Evolutionary conservation across 495 filamentous ascomycete genomes (phyloP).

Genomic region (Neurospora sp.): DNA sequence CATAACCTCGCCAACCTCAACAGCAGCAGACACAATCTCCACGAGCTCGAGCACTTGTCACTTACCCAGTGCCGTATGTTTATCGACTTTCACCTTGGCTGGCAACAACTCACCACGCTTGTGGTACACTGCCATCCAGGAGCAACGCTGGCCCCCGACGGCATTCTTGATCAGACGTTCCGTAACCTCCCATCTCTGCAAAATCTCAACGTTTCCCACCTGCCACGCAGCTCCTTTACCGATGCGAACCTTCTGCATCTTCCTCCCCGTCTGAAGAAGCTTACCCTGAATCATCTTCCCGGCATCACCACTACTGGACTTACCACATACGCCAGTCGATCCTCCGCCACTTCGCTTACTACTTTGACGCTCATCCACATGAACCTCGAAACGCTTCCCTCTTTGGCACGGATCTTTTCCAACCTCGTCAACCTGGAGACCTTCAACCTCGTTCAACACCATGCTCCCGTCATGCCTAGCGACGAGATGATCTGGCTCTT

Average conservation of each 20-base stretch:
- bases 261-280: constrained; percentile 53
- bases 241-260: constrained; percentile 57
- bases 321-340: constrained; percentile 54
- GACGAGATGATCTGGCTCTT: constrained; percentile 52
- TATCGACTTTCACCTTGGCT: constrained; percentile 57
- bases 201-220: constrained; percentile 63
- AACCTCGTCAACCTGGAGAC: constrained; percentile 50
- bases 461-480: constrained; percentile 46
- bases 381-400: constrained; percentile 53
- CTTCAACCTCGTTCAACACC: constrained; percentile 62
- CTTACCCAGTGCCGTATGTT: constrained; percentile 57
- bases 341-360: constrained; percentile 43
- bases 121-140: constrained; percentile 58
- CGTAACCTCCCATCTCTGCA: constrained; percentile 57
- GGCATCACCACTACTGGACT: constrained; percentile 73
- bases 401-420: constrained; percentile 65
- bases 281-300: constrained; percentile 65
- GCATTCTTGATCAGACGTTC: constrained; percentile 57
- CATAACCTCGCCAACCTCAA: neutral
- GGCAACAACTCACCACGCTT: constrained; percentile 62
- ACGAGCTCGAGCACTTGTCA: constrained; percentile 43
- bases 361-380: constrained; percentile 56
- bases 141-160: constrained; percentile 52
- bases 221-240: constrained; percentile 62
- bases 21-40: neutral